Evolutionary conservation across 768 basidiomycete species (phyloP).

Genomic region (Boletellus emodensis): DNA sequence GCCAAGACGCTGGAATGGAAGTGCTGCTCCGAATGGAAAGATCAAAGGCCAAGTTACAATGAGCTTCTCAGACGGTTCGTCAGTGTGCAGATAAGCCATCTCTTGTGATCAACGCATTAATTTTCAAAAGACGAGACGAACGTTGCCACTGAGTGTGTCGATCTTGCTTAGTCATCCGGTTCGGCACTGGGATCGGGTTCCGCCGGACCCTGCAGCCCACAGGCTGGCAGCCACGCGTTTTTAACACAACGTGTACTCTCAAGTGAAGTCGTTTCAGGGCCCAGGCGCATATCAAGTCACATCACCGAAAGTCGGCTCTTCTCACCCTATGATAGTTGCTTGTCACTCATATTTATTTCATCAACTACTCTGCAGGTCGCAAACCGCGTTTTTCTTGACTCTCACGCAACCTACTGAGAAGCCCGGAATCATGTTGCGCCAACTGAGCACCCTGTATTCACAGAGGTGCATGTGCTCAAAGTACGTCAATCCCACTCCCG

Average conservation of each 20-base stretch:
- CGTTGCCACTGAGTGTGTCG: conserved; percentile 12
- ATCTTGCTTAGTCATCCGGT: conserved; percentile 23
- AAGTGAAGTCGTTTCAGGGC: conserved; percentile 20
- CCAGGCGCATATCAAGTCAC: conserved; percentile 26
- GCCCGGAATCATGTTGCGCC: conserved; percentile 28
- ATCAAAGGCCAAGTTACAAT: not conserved
- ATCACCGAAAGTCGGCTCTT: conserved; percentile 18
- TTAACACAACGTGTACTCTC: conserved; percentile 17
- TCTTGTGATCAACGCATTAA: not conserved
- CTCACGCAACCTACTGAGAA: conserved; percentile 33
- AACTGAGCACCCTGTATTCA: conserved; percentile 22
- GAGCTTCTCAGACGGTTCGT: not conserved
- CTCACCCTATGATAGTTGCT: conserved; percentile 13
- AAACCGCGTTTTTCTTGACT: conserved; percentile 34
- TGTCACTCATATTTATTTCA: conserved; percentile 25
- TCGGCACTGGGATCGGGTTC: too few species aligned
- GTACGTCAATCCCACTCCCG: conserved; percentile 32
- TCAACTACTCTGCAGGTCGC: conserved; percentile 25
- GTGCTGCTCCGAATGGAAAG: conserved; percentile 2
- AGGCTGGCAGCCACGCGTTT: conserved; percentile 17
- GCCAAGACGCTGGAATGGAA: conserved; percentile 13
- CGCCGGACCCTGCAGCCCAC: not conserved
- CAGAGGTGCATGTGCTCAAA: conserved; percentile 29
- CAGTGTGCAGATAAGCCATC: not conserved
- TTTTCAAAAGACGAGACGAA: too few species aligned